Evolutionary conservation across 2,329 filamentous ascomycete genomes (phyloP).

Genomic region (Aspergillus tanneri): DNA sequence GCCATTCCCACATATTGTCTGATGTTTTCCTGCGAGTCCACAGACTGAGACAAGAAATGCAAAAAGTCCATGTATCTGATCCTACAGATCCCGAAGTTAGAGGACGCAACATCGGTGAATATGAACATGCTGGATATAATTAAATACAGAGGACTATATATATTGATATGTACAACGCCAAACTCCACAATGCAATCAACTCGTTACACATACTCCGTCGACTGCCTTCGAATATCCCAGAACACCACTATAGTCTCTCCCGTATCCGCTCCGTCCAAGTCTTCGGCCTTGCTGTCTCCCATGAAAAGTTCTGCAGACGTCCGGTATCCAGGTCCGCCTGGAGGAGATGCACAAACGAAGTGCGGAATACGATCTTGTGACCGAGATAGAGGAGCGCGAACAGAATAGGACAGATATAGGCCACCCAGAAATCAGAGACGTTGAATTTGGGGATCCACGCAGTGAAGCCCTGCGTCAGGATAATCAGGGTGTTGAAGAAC

Average conservation of each 20-base stretch:
- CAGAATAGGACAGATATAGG: conserved; percentile 63
- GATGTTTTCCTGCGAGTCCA: too few species aligned
- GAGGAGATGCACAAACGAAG: conserved; percentile 34
- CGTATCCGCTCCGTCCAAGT: conserved; percentile 23
- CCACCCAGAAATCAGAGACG: conserved; percentile 60
- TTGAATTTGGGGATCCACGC: conserved; percentile 61
- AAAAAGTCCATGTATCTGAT: too few species aligned
- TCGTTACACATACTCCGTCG: not conserved
- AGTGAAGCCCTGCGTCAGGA: conserved; percentile 67
- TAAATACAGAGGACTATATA: too few species aligned
- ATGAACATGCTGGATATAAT: too few species aligned
- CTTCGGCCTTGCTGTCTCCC: conserved; percentile 30
- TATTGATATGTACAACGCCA: too few species aligned
- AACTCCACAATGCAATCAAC: not conserved
- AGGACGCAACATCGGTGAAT: too few species aligned
- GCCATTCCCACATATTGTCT: too few species aligned
- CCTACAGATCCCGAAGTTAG: too few species aligned
- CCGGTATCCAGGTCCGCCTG: conserved; percentile 47
- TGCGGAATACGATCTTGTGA: conserved; percentile 53
- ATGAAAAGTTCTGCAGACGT: conserved; percentile 28
- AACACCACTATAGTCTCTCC: conserved; percentile 1
- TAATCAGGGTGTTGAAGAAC: conserved; percentile 62
- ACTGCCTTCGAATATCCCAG: not conserved
- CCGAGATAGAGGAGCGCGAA: conserved; percentile 59
- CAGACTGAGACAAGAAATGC: too few species aligned